These are phyloP conservation scores for Allantophomopsis lycopodina DNA, from an alignment of 2,329 filamentous ascomycete species.

Conservation along the genomic window DNA sequence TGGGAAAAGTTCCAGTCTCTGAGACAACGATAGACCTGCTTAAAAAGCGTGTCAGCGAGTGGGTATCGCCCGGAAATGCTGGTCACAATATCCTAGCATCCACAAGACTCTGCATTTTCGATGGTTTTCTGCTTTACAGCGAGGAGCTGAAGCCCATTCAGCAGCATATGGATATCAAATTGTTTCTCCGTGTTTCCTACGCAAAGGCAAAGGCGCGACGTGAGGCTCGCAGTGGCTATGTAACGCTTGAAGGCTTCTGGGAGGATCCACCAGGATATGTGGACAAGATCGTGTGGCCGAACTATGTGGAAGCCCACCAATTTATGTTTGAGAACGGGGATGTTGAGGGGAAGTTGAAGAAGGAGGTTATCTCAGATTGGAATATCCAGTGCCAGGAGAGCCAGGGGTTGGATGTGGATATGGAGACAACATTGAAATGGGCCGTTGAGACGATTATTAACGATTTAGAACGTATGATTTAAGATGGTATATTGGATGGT, in stretches of 20 bases:
- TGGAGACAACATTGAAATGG: conserved; percentile 53
- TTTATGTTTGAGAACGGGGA: conserved; percentile 65
- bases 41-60: conserved; percentile 30
- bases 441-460: conserved; percentile 47
- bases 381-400: conserved; percentile 34
- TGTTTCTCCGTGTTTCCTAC: conserved; percentile 65
- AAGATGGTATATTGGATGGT: too few species aligned
- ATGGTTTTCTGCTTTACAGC: conserved; percentile 79
- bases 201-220: conserved; percentile 48
- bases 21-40: conserved; percentile 29
- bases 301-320: conserved; percentile 69
- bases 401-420: conserved; percentile 34
- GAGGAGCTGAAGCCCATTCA: conserved; percentile 35
- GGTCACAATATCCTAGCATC: conserved; percentile 23
- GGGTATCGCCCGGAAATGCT: conserved; percentile 29
- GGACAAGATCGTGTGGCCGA: conserved; percentile 89
- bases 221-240: conserved; percentile 60
- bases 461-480: conserved; percentile 10
- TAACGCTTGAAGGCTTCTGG: conserved; percentile 86
- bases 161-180: conserved; percentile 53
- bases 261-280: conserved; percentile 88
- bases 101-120: conserved; percentile 53
- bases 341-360: conserved; percentile 40
- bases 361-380: conserved; percentile 27
- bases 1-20: conserved; percentile 39